Base-by-base conservation (phyloP, 176 grass and related monocot genomes). In the Musa itinerans region DNA sequence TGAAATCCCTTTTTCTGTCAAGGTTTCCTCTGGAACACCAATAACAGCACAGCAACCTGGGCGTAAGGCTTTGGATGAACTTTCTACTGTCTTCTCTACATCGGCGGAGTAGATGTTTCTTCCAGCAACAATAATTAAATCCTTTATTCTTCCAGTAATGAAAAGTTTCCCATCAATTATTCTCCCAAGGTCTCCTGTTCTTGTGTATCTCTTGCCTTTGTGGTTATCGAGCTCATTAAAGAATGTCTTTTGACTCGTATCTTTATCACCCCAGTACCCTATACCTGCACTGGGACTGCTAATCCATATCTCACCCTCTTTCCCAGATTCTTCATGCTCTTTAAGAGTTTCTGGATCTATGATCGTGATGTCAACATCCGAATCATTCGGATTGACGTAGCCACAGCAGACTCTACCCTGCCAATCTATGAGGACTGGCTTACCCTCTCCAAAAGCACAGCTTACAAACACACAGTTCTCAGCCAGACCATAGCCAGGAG, bases 271-370 rank as follows among this genome's bases (percentile, higher is more conserved):
- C 89, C 85, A 92, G 16, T 88, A 92, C 50, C 89, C 85, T 76
- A 92, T 72, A 78, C 85, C 89, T 72, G 89, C 76, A 86, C 89
- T 92, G 61, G 81, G 83, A 83, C 89, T 92, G 85, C 81, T 88
- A 54, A 92, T 88, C 89, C 89, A 92, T 86, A 92, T 92, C 81
- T 92, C 89, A 78, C 89, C 89, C 73, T 92, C 89, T 81, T 56
- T 57, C 66, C 89, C 85, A 78, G 80, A 74, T 63, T 83, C 80
- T 69, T 81, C 53, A 76, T 72, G 80, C 78, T 88, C 85, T 17
- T 43, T 81, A 48, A 85, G 53, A 70, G 80, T 85, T 68, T 92
- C 83, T 2, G 59, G 63, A 72, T 92, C 89, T 83, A 92, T 53
- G 76, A 92, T 92, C 88, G 76, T 92, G 29, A 88, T 79, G 72